Conservation (phyloP, 441 rosid species). For the Jatropha multifida region DNA sequence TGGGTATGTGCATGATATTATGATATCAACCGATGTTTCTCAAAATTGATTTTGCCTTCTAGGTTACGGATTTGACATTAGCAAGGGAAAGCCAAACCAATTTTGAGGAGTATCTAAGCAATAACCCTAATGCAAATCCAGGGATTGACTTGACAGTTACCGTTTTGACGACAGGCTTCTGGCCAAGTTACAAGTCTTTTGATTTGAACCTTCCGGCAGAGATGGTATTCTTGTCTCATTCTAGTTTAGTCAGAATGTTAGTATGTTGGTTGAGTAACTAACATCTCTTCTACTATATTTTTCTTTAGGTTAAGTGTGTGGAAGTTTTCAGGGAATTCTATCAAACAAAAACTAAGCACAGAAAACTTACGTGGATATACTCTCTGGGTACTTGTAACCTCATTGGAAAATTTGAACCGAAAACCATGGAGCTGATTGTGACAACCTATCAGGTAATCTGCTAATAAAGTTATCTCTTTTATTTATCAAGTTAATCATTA, state of each 20-base stretch:
- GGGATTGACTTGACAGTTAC: conserved; percentile 95
- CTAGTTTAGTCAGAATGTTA: not conserved
- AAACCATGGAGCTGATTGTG: conserved; percentile 82
- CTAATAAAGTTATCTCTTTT: not conserved
- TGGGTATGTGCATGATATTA: not conserved
- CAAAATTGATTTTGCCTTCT: conserved; percentile 12
- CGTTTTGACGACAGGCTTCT: conserved; percentile 93
- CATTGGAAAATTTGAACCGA: conserved; percentile 85
- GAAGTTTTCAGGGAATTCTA: conserved; percentile 88
- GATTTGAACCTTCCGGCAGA: conserved; percentile 93
- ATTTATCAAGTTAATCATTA: not conserved
- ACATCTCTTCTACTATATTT: not conserved
- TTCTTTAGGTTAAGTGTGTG: conserved; percentile 76
- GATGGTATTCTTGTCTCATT: conserved; percentile 53
- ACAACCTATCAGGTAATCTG: conserved; percentile 87
- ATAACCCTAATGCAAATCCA: conserved; percentile 65
- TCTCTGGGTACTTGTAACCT: conserved; percentile 91
- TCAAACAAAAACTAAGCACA: conserved; percentile 80
- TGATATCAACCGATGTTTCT: conserved; percentile 1
- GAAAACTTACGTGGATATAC: conserved; percentile 97
- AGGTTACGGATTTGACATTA: conserved; percentile 97
- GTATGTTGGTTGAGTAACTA: conserved; percentile 4
- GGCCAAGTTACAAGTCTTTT: conserved; percentile 98
- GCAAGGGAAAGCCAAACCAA: conserved; percentile 86
- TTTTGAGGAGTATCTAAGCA: conserved; percentile 78